Evolutionary conservation across 345 rosid species (phyloP).

Genomic region (Excoecaria agallocha): DNA sequence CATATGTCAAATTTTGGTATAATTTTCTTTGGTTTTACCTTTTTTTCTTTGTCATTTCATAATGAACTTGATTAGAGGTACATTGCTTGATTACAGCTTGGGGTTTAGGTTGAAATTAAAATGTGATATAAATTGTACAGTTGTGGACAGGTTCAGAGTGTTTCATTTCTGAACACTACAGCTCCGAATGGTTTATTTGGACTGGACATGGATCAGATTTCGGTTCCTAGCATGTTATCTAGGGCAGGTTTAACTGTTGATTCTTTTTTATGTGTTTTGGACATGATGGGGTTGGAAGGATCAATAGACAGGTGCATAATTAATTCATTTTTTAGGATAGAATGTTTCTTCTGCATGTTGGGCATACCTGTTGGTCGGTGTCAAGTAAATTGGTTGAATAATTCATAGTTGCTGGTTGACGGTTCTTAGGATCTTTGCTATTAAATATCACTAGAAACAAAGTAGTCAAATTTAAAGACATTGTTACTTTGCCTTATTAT

Average conservation of each 20-base stretch:
- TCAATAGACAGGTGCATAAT: no score
- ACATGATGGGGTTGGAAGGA: slow-evolving; percentile 75
- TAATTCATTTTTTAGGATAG: no score
- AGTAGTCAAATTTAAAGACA: no score
- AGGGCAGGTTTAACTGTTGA: slow-evolving; percentile 64
- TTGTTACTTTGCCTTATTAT: no score
- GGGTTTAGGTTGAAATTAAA: slow-evolving; percentile 23
- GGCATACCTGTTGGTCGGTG: no score
- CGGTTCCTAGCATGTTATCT: slow-evolving; percentile 80
- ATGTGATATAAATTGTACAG: slow-evolving; percentile 55
- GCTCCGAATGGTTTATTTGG: slow-evolving; percentile 86
- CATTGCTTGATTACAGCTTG: neutral
- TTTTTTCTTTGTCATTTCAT: neutral
- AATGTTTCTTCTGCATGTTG: no score
- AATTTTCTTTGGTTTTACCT: slow-evolving; percentile 9
- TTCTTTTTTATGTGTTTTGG: slow-evolving; percentile 93
- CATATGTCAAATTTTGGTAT: slow-evolving; percentile 71
- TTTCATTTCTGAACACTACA: slow-evolving; percentile 83
- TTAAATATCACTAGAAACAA: no score
- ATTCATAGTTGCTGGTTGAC: no score
- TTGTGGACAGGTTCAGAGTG: slow-evolving; percentile 92
- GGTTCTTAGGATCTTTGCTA: no score
- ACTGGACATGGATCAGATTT: slow-evolving; percentile 84
- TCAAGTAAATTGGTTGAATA: no score
- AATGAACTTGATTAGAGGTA: neutral